Evolutionary conservation across 495 filamentous ascomycete species (phyloP).

Genomic region (Tuber magnatum): DNA sequence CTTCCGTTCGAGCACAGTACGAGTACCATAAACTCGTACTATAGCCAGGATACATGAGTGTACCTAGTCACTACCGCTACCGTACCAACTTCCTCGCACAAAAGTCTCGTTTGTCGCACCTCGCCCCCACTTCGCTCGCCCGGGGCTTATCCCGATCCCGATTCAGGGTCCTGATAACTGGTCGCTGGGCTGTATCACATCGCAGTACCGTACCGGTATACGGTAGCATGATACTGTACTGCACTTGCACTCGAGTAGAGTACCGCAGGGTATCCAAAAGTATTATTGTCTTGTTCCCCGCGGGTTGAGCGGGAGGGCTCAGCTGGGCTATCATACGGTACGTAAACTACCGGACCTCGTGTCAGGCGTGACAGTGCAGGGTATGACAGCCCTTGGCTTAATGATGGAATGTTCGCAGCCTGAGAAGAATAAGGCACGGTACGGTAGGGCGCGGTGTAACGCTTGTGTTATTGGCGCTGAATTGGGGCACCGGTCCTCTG

Average conservation of each 20-base stretch:
- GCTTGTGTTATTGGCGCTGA: neutral
- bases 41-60: neutral
- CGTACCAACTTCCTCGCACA: neutral
- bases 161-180: neutral
- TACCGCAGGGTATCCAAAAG: neutral
- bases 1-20: neutral
- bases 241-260: too few species aligned
- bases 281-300: neutral
- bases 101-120: neutral
- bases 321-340: neutral
- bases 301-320: neutral
- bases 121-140: neutral
- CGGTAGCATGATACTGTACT: too few species aligned
- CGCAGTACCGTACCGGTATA: neutral
- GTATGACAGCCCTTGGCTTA: neutral
- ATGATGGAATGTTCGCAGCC: neutral
- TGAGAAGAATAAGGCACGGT: neutral
- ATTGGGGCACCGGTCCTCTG: neutral
- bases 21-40: neutral
- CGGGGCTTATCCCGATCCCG: neutral
- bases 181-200: neutral
- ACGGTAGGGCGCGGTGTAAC: neutral
- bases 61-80: neutral
- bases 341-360: neutral
- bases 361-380: neutral